Evolutionary conservation across 2,329 filamentous ascomycete species (phyloP).

Genomic region (Aspergillus bombycis): DNA sequence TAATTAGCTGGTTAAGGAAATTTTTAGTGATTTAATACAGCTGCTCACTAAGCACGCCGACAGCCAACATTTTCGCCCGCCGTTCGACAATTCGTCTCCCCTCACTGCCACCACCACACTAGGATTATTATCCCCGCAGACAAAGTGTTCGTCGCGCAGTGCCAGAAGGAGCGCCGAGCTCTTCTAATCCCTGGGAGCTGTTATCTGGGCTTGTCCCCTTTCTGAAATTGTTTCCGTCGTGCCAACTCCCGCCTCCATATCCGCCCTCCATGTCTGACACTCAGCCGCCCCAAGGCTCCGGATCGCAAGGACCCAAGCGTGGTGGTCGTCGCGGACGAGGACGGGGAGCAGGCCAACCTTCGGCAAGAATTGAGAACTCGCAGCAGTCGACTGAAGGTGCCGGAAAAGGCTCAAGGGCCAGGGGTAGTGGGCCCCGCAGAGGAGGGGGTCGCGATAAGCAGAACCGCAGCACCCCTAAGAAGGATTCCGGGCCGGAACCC

Average conservation of each 20-base stretch:
- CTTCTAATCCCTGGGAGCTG: constrained; percentile 10
- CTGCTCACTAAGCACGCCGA: constrained; percentile 26
- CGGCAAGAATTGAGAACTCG: constrained; percentile 32
- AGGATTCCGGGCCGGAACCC: constrained; percentile 16
- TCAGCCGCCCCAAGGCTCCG: constrained; percentile 26
- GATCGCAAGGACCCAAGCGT: constrained; percentile 45
- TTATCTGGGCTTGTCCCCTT: constrained; percentile 4
- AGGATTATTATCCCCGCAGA: constrained; percentile 9
- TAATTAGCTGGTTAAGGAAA: background rate
- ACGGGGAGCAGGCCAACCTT: constrained; percentile 39
- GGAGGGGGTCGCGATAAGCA: constrained; percentile 38
- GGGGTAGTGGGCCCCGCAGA: constrained; percentile 36
- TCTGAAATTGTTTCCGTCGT: constrained; percentile 7
- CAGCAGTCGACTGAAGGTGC: constrained; percentile 26
- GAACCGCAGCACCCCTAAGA: constrained; percentile 22
- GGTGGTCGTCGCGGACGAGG: constrained; percentile 44
- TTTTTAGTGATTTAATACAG: background rate
- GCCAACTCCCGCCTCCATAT: constrained; percentile 12
- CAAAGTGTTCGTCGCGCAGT: constrained; percentile 12
- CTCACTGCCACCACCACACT: constrained; percentile 16
- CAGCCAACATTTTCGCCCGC: constrained; percentile 24
- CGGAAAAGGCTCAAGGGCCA: constrained; percentile 41
- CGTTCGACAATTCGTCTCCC: constrained; percentile 11
- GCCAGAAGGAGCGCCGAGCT: constrained; percentile 12
- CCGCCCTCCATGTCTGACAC: constrained; percentile 34